Percentiles rank a stretch among this genome's conserved stretches.
These are phyloP conservation scores for Lodderomyces orthopsilosis DNA, from an alignment of 1,139 yeast species.

Conservation along the genomic window DNA sequence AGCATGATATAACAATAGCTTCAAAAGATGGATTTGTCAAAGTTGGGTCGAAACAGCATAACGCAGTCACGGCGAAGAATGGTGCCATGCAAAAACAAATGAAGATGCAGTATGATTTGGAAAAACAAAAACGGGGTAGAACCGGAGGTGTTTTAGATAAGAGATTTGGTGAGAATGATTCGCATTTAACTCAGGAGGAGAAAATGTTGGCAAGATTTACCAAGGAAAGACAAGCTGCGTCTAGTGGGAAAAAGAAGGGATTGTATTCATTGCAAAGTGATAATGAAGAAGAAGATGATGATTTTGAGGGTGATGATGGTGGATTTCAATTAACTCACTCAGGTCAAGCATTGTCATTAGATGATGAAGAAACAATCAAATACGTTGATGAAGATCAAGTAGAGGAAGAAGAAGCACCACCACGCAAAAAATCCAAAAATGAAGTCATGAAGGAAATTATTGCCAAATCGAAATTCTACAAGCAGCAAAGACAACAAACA, in stretches of 20 bases:
- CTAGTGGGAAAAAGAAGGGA: constrained; percentile 35
- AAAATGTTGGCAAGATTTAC: constrained; percentile 95
- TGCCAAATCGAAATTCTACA: constrained; percentile 89
- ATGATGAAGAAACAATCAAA: constrained; percentile 36
- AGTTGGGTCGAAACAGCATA: constrained; percentile 53
- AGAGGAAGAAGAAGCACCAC: constrained; percentile 30
- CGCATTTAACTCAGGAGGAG: constrained; percentile 74
- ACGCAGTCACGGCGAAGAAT: constrained; percentile 48
- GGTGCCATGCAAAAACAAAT: constrained; percentile 78
- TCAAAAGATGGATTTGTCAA: constrained; percentile 53
- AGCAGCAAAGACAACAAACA: constrained; percentile 80
- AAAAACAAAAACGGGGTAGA: constrained; percentile 58
- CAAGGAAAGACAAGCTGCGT: constrained; percentile 68
- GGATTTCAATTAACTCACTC: constrained; percentile 67
- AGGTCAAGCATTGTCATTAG: constrained; percentile 64
- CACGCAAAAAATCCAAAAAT: constrained; percentile 77
- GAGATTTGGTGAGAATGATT: constrained; percentile 88
- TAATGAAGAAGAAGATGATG: constrained; percentile 46
- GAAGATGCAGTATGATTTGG: constrained; percentile 63
- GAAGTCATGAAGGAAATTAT: constrained; percentile 97
- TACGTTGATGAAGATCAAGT: constrained; percentile 37
- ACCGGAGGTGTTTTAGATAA: constrained; percentile 80
- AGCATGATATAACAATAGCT: constrained; percentile 59
- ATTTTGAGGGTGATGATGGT: constrained; percentile 32
- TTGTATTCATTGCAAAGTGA: constrained; percentile 67